These are phyloP conservation scores for Diaporthe sp. DNA, from an alignment of 2,329 filamentous ascomycete genomes.

Conservation along the genomic window DNA sequence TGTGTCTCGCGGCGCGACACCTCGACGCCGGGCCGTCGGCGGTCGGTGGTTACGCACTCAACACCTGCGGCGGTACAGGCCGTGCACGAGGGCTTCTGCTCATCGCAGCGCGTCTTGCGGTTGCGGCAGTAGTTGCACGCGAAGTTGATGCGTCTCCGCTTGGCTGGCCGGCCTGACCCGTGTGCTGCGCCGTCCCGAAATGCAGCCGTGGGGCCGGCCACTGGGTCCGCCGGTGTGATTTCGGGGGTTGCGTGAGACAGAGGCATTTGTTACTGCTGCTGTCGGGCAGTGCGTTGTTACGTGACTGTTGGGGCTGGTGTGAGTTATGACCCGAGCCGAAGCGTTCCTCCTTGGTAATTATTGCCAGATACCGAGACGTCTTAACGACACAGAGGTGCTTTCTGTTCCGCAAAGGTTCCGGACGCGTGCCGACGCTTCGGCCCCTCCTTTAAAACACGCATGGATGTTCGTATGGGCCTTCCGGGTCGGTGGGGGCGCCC, in stretches of 20 bases:
- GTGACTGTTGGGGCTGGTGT: neutral
- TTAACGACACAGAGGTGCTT: neutral
- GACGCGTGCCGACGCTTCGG: neutral
- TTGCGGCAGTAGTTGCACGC: conserved; percentile 49
- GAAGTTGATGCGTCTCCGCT: conserved; percentile 44
- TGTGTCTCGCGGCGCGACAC: neutral
- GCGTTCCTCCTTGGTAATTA: neutral
- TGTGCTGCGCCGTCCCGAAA: neutral
- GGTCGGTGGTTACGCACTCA: conserved; percentile 6
- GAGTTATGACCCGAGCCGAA: neutral
- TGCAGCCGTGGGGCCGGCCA: neutral
- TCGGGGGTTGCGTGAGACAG: neutral
- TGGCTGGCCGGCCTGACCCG: conserved; percentile 18
- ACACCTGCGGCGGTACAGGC: neutral
- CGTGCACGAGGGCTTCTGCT: conserved; percentile 46
- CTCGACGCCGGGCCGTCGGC: conserved; percentile 6
- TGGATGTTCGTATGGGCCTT: neutral
- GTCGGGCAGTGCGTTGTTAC: neutral
- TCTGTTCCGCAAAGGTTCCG: neutral
- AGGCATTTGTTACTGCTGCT: neutral
- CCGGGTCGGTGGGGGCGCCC: neutral
- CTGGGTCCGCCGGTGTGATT: neutral
- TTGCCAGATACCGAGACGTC: neutral
- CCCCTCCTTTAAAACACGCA: neutral
- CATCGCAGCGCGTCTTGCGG: conserved; percentile 50